Evolutionary conservation across 495 filamentous ascomycete species (phyloP).

Genomic region (Hypoxylon cercidicola): DNA sequence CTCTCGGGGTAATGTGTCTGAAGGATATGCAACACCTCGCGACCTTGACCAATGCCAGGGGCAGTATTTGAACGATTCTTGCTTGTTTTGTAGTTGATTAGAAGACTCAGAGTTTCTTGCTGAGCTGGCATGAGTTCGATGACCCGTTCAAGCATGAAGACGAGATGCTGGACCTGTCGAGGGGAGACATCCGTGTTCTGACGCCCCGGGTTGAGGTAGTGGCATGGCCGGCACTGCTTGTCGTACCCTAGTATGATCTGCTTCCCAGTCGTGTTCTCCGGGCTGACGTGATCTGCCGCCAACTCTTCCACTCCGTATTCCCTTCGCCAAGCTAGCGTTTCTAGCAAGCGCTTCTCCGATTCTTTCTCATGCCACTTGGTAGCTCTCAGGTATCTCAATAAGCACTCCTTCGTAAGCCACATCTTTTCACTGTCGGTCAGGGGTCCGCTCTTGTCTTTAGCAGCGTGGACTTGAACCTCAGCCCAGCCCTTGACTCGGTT

Average conservation of each 20-base stretch:
- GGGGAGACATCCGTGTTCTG: slow-evolving; percentile 93
- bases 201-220: slow-evolving; percentile 85
- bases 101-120: slow-evolving; percentile 83
- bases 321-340: slow-evolving; percentile 85
- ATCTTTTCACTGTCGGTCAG: slow-evolving; percentile 83
- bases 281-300: slow-evolving; percentile 83
- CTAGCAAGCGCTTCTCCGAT: slow-evolving; percentile 79
- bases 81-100: slow-evolving; percentile 83
- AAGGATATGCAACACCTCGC: slow-evolving; percentile 83
- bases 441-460: slow-evolving; percentile 69
- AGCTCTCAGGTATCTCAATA: slow-evolving; percentile 91
- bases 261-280: slow-evolving; percentile 96
- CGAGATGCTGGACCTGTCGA: slow-evolving; percentile 92
- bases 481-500: slow-evolving; percentile 73
- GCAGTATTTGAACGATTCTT: slow-evolving; percentile 79
- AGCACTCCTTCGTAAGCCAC: slow-evolving; percentile 91
- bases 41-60: slow-evolving; percentile 77
- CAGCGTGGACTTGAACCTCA: slow-evolving; percentile 74
- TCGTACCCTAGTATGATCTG: slow-evolving; percentile 90
- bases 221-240: slow-evolving; percentile 81
- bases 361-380: slow-evolving; percentile 87
- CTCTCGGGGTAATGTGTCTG: slow-evolving; percentile 96
- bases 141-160: slow-evolving; percentile 92
- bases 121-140: slow-evolving; percentile 87
- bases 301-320: slow-evolving; percentile 82